Base-by-base conservation (phyloP, 202 grass and related monocot species). In the Carex arenaria region DNA sequence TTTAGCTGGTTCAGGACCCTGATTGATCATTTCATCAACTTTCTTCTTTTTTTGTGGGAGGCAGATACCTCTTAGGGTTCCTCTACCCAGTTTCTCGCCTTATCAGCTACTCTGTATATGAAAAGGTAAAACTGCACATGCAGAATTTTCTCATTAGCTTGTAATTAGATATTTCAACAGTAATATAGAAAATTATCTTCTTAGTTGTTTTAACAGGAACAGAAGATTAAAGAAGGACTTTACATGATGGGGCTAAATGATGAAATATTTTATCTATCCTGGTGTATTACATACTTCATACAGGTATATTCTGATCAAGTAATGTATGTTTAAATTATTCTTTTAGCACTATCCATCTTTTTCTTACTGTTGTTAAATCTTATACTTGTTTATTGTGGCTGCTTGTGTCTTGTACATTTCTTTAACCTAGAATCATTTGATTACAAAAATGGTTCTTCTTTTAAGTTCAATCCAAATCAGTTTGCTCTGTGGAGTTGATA, bases 151-250 rank as follows among this genome's bases (percentile, higher is more conserved):
- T 72, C 49, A 63, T 64, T 82, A 73, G 19, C 23, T 32, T 72
- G n/a, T 40, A 40, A 72, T 36, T 47, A 4, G 3, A 43, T n/a
- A 22, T 23, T 64, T 63, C 54, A 12, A 63, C 26, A 6, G 36
- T 71, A 47, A 18, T 67, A 61, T 64, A 28, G 61, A 72, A 57
- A 61, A 84, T 43, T 47, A 59, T 67, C 26, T 83, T 80, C 42
- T 11, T 68, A 40, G 22, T 66, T 45, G 22, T 66, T 22, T 71
- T 72, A 51, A 59, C 83, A 89, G 87, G 87, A 89, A 61, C 83
- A 89, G 28, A 89, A 89, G 78, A 89, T 89, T 82, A 89, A 89
- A 85, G 87, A 89, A 89, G 87, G 87, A 4, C 69, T 89, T 38
- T 81, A 89, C 28, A 89, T 89, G 87, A 89, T 89, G 87, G 78